Conservation (phyloP, 805 yeast species). For the Zygotorulaspora danielsina region DNA sequence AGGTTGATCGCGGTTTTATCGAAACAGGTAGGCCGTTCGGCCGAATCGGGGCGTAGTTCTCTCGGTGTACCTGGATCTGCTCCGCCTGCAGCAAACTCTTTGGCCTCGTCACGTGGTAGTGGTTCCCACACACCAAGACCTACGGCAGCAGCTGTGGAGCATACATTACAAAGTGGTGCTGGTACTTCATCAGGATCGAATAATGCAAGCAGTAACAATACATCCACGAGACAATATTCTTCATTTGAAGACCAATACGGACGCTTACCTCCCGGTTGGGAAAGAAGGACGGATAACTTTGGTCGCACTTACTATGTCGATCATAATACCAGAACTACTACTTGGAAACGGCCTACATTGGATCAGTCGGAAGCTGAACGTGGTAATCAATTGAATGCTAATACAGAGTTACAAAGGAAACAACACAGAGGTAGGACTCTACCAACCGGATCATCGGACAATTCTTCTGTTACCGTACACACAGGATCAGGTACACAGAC, state of each 20-base stretch:
- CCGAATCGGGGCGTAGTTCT: constrained; percentile 27
- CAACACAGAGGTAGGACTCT: constrained; percentile 87
- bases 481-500: constrained; percentile 45
- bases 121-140: constrained; percentile 21
- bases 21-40: constrained; percentile 17
- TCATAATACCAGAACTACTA: constrained; percentile 94
- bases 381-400: constrained; percentile 54
- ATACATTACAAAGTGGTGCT: constrained; percentile 30
- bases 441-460: constrained; percentile 52
- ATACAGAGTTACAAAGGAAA: constrained; percentile 82
- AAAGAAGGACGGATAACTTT: constrained; percentile 92
- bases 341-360: constrained; percentile 96
- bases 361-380: constrained; percentile 71
- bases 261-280: constrained; percentile 98
- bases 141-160: constrained; percentile 31
- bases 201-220: constrained; percentile 12
- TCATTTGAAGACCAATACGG: constrained; percentile 98
- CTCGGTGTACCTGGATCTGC: constrained; percentile 13
- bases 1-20: constrained; percentile 76
- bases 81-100: constrained; percentile 6
- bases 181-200: constrained; percentile 18
- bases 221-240: constrained; percentile 58
- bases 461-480: constrained; percentile 38
- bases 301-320: constrained; percentile 98
- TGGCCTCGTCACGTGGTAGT: constrained; percentile 9